These are phyloP conservation scores for Platanthera zijinensis DNA, from an alignment of 106 monocot genomes.

Conservation along the genomic window DNA sequence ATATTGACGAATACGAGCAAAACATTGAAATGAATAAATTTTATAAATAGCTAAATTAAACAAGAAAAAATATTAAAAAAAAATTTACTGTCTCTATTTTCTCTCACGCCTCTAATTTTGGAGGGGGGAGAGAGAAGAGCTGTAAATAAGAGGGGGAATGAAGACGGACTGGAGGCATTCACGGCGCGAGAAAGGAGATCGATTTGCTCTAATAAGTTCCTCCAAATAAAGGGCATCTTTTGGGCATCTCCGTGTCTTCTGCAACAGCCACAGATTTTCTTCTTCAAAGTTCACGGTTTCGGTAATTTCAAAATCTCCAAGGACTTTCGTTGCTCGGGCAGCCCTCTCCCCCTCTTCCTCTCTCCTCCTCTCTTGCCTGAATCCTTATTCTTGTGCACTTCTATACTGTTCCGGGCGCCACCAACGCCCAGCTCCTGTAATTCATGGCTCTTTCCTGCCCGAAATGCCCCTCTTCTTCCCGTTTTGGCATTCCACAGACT, in stretches of 20 bases:
- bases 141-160: no score
- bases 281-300: not conserved
- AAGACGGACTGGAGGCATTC: no score
- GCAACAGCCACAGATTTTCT: not conserved
- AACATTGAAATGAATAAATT: no score
- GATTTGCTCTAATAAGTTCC: no score
- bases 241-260: not conserved
- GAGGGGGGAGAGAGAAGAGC: no score
- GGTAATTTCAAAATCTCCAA: not conserved
- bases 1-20: no score
- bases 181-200: no score
- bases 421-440: not conserved
- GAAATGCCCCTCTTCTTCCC: not conserved
- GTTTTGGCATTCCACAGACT: not conserved
- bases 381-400: not conserved
- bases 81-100: no score
- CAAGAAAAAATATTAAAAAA: no score
- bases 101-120: no score
- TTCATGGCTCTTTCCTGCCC: conserved; percentile 9
- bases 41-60: no score
- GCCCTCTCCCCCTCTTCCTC: not conserved
- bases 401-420: not conserved
- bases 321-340: not conserved
- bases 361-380: not conserved
- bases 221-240: no score